Evolutionary conservation across 306 rosid genomes (phyloP).

Genomic region (Neltuma alba): DNA sequence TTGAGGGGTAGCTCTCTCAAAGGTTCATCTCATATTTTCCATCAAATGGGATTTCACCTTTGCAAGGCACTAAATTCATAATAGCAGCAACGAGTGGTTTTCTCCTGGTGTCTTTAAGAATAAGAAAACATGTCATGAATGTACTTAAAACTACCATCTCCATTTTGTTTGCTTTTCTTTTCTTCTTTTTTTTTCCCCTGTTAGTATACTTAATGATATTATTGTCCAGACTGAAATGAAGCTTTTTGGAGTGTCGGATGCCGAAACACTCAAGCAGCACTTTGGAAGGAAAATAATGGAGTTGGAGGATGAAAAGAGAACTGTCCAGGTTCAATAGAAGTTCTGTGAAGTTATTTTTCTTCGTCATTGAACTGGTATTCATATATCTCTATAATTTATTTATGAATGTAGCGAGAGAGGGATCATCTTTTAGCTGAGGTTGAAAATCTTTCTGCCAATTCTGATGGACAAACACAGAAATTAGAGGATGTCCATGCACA

Average conservation of each 20-base stretch:
- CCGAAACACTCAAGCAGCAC: conserved; percentile 89
- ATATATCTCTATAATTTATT: conserved; percentile 31
- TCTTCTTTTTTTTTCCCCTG: not conserved
- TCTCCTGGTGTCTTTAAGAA: not conserved
- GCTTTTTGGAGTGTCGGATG: conserved; percentile 77
- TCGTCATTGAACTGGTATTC: conserved; percentile 37
- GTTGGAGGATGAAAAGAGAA: conserved; percentile 93
- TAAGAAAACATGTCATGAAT: not conserved
- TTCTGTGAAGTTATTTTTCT: conserved; percentile 33
- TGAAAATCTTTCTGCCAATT: conserved; percentile 91
- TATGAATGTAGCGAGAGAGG: conserved; percentile 78
- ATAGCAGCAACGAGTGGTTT: conserved; percentile 29
- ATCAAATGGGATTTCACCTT: conserved; percentile 15
- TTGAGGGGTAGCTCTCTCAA: not conserved
- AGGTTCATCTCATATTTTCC: conserved; percentile 15
- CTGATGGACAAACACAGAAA: conserved; percentile 97
- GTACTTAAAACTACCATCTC: not conserved
- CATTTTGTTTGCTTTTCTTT: too few species aligned
- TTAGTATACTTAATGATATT: conserved; percentile 28
- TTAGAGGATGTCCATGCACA: conserved; percentile 90
- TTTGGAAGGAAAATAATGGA: conserved; percentile 95
- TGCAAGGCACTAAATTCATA: conserved; percentile 24
- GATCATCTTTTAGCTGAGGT: conserved; percentile 93
- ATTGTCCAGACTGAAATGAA: conserved; percentile 87
- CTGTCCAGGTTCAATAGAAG: conserved; percentile 73